Percentiles rank a stretch among this genome's conserved stretches.
Evolutionary conservation across 2,329 filamentous ascomycete genomes (phyloP).

Genomic region (Cadophora sp.): DNA sequence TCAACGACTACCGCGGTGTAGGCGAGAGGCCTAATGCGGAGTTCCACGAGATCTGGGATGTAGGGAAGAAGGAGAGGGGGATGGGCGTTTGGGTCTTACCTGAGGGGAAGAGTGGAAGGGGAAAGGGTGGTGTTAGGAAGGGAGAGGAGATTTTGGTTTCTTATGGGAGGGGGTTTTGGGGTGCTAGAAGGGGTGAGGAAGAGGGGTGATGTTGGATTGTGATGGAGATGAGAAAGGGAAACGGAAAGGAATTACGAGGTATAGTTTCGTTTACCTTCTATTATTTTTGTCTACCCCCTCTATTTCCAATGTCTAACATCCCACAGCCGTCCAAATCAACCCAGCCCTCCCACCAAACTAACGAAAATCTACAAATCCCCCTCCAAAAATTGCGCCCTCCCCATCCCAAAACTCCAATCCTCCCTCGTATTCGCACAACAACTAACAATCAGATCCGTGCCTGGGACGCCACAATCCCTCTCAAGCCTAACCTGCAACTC

Average conservation of each 20-base stretch:
- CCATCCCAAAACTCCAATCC: constrained; percentile 29
- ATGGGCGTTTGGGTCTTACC: constrained; percentile 65
- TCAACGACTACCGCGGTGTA: constrained; percentile 71
- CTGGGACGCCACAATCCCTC: constrained; percentile 23
- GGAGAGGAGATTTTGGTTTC: constrained; percentile 71
- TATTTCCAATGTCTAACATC: not conserved
- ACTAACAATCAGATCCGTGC: constrained; percentile 26
- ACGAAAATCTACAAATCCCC: constrained; percentile 22
- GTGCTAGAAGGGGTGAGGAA: constrained; percentile 49
- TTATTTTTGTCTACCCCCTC: not conserved
- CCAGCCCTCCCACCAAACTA: not conserved
- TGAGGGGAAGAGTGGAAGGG: constrained; percentile 51
- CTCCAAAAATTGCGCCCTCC: constrained; percentile 28
- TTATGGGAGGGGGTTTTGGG: constrained; percentile 74
- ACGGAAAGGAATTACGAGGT: not conserved
- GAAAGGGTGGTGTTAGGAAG: constrained; percentile 54
- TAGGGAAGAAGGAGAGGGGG: constrained; percentile 55
- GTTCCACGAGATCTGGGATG: constrained; percentile 65
- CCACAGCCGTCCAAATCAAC: not conserved
- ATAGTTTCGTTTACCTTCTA: not conserved
- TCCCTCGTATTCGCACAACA: constrained; percentile 25
- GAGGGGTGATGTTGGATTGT: not conserved
- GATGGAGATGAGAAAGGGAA: not conserved
- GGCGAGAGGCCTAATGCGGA: constrained; percentile 49
- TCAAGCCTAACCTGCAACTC: constrained; percentile 23